Base-by-base conservation (phyloP, 805 yeast genomes). In the Sporopachydermia lactativora region DNA sequence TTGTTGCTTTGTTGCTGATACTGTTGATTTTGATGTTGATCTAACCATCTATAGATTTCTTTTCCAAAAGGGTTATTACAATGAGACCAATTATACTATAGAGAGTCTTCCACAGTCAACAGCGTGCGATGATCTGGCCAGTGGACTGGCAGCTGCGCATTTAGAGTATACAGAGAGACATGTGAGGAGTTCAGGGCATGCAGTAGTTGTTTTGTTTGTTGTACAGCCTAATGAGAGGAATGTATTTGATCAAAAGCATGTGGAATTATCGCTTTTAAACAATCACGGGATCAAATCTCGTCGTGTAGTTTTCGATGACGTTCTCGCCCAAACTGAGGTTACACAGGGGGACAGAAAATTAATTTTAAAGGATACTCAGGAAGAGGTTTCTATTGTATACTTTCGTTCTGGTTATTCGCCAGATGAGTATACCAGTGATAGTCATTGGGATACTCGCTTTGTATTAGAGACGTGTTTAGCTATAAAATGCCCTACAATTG, bases 321-420 rank as follows among this genome's bases (percentile, higher is more conserved):
- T 77, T 11, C 54, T 63, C 15, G 50, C 54, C 0, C 51, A 64
- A 35, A 69, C 78, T 1, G 57, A 55, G 6, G 52, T 72, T 13
- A 64, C 58, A 36, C 34, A 49, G 3, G 60, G 62, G 24, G 55
- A 56, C 15, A 62, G 62, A n/a, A 70, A 75, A 42, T 64, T 82
- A 19, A 70, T 62, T 47, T 62, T 77, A 41, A 69, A 61, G 39
- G 61, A 66, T 8, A 67, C 79, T 3, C 72, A 70, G 47, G 74
- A 71, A 37, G 95, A 86, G 54, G 73, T 92, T 17, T 77, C 95
- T 2, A 84, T 92, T 2, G 94, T 88, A 3, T 92, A 92, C 58
- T 92, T 74, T 54, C 72, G 99, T 53, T 68, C 94, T 0, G 97
- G 94, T 0, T 92, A 92, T 59, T 73, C 81, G 0, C 96, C 96